Conservation (phyloP, 2,329 filamentous ascomycete species). For the Pleochaeta shiraiana region DNA sequence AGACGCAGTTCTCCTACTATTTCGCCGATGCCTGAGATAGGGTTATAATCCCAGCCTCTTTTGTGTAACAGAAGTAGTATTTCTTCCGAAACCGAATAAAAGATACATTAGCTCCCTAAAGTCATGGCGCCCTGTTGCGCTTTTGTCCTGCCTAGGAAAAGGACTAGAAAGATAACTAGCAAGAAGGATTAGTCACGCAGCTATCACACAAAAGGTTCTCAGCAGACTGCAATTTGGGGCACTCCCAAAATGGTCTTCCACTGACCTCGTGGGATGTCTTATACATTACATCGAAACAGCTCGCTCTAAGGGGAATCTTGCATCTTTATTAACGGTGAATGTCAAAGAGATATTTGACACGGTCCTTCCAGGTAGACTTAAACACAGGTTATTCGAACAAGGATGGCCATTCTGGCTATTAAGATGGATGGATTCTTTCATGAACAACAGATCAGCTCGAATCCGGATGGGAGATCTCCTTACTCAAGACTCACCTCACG, state of each 20-base stretch:
- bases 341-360: not conserved
- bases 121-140: not conserved
- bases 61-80: not conserved
- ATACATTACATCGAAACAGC: not conserved
- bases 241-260: not conserved
- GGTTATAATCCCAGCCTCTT: not conserved
- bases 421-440: not conserved
- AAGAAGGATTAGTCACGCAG: too few relatives aligned
- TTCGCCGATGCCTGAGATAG: not conserved
- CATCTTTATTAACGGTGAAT: not conserved
- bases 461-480: not conserved
- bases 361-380: not conserved
- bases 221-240: not conserved
- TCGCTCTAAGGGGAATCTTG: not conserved
- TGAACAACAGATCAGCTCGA: not conserved
- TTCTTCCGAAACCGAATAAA: not conserved
- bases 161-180: not conserved
- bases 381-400: not conserved
- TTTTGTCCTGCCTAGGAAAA: not conserved
- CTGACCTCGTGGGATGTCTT: not conserved
- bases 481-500: not conserved
- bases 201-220: too few relatives aligned
- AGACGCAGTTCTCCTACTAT: not conserved
- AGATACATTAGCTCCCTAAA: not conserved
- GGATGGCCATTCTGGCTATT: not conserved